Base-by-base conservation (phyloP, 2,329 filamentous ascomycete species). In the Hymenoscyphus linearis region DNA sequence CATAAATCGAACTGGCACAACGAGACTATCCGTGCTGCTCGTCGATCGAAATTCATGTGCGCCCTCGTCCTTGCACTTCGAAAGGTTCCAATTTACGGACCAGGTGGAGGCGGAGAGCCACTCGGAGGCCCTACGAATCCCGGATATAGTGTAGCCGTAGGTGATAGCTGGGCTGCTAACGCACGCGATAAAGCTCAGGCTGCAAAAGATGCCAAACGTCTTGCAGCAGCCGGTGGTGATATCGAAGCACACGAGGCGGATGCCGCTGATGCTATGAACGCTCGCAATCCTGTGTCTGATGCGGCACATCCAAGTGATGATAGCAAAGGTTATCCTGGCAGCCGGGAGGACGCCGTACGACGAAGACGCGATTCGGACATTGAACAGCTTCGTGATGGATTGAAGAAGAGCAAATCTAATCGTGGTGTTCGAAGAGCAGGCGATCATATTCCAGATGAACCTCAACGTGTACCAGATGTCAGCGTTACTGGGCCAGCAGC, bases 11-110 rank as follows among this genome's bases (percentile, higher is more conserved):
- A 93, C 77, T 93, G 90, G 90, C 85, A 91, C 68, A 92, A 97
- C 75, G 93, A 96, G 68, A 82, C 84, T 1, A 82, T 97, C 47
- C 89, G 93, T 47, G 87, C 88, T 18, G 83, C 88, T 6, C 86
- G 93, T 58, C 87, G 93, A 63, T 96, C 90, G 74, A 98, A 96
- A 76, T 98, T 99, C 78, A 96, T 98, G 86, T 96, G 93, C 72
- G 95, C 95, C 0, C 80, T 99, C 62, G 87, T 95, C 4, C 76
- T 92, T 9, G 92, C 93, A 3, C 78, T 97, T 62, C 90, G 91
- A 76, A 92, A 88, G 77, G 82, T 99, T 18, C 93, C 93, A 10
- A 93, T 99, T 71, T 83, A 91, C 68, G 86, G 80, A 22, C 93
- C 93, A 60, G 92, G 88, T 47, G 92, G 89, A 62, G 90, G 87